Percentiles rank a stretch among this genome's conserved stretches.
These are phyloP conservation scores for Penicillium diatomitis DNA, from an alignment of 495 filamentous ascomycete genomes.

Conservation along the genomic window DNA sequence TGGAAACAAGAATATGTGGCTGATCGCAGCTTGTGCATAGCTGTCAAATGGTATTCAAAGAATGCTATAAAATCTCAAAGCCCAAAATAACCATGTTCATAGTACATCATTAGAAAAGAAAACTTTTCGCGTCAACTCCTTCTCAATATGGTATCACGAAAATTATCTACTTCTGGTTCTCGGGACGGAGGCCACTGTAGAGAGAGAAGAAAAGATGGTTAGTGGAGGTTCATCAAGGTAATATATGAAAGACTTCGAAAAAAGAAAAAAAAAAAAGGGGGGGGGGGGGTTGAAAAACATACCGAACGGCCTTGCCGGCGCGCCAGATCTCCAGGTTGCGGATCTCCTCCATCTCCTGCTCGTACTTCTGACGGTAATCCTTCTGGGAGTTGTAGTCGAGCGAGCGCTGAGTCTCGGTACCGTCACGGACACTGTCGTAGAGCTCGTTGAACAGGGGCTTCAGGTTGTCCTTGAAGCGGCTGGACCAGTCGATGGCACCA, in stretches of 20 bases:
- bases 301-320: constrained; percentile 85
- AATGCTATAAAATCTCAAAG: constrained; percentile 9
- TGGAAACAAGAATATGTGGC: not conserved
- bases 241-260: constrained; percentile 1
- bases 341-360: constrained; percentile 95
- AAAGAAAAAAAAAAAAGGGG: no score
- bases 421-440: constrained; percentile 82
- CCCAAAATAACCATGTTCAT: constrained; percentile 26
- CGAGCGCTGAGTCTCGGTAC: constrained; percentile 84
- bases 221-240: not conserved
- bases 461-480: constrained; percentile 85
- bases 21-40: constrained; percentile 1
- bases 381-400: constrained; percentile 91
- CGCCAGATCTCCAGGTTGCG: constrained; percentile 96
- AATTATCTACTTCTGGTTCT: constrained; percentile 74
- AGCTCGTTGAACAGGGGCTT: constrained; percentile 98
- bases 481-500: constrained; percentile 97
- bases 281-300: constrained; percentile 35
- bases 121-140: constrained; percentile 23
- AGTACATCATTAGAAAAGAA: constrained; percentile 30
- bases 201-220: not conserved
- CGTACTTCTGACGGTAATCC: constrained; percentile 92
- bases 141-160: constrained; percentile 18
- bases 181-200: constrained; percentile 67
- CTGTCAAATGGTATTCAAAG: constrained; percentile 12